Base-by-base conservation (phyloP, 192 early-diverging fungal species). In the Backusella morwellensis region DNA sequence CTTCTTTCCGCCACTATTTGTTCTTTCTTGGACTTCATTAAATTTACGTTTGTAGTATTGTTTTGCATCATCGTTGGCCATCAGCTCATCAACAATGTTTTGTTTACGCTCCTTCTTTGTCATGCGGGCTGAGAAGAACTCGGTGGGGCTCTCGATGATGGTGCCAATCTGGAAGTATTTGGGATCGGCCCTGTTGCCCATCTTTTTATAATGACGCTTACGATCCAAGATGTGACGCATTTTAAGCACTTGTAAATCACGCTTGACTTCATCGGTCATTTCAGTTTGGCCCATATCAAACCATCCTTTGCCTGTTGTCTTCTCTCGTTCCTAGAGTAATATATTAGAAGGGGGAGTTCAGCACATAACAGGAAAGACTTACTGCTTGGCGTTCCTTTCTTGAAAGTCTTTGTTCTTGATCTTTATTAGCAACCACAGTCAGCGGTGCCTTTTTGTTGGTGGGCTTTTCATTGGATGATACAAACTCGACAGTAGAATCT, bases 161-260 rank as follows among this genome's bases (percentile, higher is more conserved):
- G 95, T 97, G n/a, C 97, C 98, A 40, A 96, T 87, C 79, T 98
- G 95, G 87, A 99, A 98, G 80, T 94, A 95, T 77, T 95, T 97
- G 35, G 98, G 97, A 15, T 92, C 77, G 19, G 80, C 85, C 23
- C 85, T 78, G 67, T 88, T 88, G 41, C 90, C 91, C 66, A 87
- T 88, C 71, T 93, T 92, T 74, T 97, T 97, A 78, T 97, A 98
- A 76, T 95, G 94, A 35, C 93, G 88, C 82, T 96, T 98, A 19
- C 95, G 95, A 82, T 99, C 97, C 12, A 99, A 81, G 3, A 94
- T 96, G 78, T 91, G 89, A 68, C 98, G 90, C 74, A 93, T 84
- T 75, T 94, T 93, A 38, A 99, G 77, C 35, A 98, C 89, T 47
- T 95, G 92, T 68, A 99, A 82, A 79, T 99, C 95, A 6, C 93